Evolutionary conservation across 305 asterid genomes (phyloP).

Genomic region (Fraxinus ornus): DNA sequence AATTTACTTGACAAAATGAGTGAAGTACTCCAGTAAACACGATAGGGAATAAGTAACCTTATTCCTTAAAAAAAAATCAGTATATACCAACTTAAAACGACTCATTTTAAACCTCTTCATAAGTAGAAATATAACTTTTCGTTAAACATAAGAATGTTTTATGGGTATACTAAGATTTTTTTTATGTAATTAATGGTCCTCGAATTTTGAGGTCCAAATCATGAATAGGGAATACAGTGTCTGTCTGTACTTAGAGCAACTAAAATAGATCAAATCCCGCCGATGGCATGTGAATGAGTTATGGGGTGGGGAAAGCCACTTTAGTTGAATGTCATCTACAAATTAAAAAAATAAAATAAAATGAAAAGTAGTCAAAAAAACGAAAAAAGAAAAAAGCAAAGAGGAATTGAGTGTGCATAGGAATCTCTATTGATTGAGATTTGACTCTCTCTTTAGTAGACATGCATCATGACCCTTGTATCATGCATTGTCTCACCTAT

Average conservation of each 20-base stretch:
- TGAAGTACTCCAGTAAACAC: too few relatives aligned
- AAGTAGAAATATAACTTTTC: too few relatives aligned
- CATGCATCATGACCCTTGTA: conserved; percentile 83
- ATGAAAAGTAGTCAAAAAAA: neutral
- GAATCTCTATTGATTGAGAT: conserved; percentile 52
- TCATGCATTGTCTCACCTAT: conserved; percentile 79
- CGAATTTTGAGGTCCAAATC: neutral
- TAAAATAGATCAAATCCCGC: conserved; percentile 25
- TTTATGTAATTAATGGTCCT: neutral
- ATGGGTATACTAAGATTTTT: neutral
- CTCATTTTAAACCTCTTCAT: too few relatives aligned
- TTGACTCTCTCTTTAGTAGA: conserved; percentile 61
- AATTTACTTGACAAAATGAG: too few relatives aligned
- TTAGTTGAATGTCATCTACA: conserved; percentile 32
- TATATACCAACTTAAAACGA: neutral
- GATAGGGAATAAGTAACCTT: too few relatives aligned
- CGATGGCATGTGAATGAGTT: conserved; percentile 52
- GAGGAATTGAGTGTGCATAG: conserved; percentile 26
- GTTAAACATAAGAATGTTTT: neutral
- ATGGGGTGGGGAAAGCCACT: conserved; percentile 39
- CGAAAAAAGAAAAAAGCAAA: conserved; percentile 15
- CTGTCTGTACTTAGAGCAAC: conserved; percentile 26
- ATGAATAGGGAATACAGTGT: conserved; percentile 8
- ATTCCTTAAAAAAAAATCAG: too few relatives aligned
- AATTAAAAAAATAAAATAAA: too few relatives aligned